Base-by-base conservation (phyloP, 306 rosid genomes). In the Begonia masoniana region DNA sequence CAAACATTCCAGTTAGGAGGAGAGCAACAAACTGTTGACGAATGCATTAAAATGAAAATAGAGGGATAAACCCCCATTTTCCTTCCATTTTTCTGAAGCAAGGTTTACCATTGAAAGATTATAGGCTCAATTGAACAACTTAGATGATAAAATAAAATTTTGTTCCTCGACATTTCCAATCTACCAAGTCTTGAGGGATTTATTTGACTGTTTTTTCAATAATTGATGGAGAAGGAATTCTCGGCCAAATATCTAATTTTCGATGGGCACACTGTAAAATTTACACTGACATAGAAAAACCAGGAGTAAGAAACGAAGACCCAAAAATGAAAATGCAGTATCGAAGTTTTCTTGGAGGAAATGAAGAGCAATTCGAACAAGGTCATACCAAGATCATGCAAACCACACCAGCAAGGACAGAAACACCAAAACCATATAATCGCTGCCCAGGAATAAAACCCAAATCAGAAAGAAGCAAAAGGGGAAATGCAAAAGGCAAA, bases 371-470 rank as follows among this genome's bases (percentile, higher is more conserved):
- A 51, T 21, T 62, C 14, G 41, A 47, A 23, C 17, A 54, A 60
- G 53, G 54, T 55, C 86, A 71, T 74, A 91, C 99, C 99, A 91
- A 61, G 42, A 91, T 24, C 99, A 81, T 91, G 57, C 71, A 73
- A 56, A 54, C 76, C 59, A 83, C 68, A 52, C 99, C 99, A 61
- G 76, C 86, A 23, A 82, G 7, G 65, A 79, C 75, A 55, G 76
- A 85, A 51, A 78, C 84, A 61, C 92, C 82, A 61, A 91, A 91
- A 9, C 70, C 99, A 55, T 85, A 91, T 55, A 86, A 16, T 77
- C 99, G 83, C 99, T 91, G 86, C 49, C 57, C 31, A 67, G 54
- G 3, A 71, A 60, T 31, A 68, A 75, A 63, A 68, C 42, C 74
- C 71, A 68, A 52, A 39, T 56, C 51, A 59, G 60, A 62, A 57